Conservation (phyloP, 345 rosid species). For the Linum lewisii region DNA sequence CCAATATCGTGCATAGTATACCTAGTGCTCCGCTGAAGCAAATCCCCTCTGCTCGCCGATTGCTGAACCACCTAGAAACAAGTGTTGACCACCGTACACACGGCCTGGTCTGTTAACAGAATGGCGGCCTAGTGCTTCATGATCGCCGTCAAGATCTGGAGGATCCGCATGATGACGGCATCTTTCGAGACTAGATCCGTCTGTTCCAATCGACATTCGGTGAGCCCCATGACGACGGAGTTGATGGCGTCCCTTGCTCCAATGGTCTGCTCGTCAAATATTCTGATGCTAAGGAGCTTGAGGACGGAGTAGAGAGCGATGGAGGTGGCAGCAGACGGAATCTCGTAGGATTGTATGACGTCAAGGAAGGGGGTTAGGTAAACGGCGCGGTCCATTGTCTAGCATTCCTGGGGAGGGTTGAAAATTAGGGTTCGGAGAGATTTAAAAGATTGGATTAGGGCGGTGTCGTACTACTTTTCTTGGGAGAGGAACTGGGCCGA, state of each 20-base stretch:
- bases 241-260: slow-evolving; percentile 67
- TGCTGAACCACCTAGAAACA: slow-evolving; percentile 90
- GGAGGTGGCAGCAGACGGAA: slow-evolving; percentile 68
- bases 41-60: slow-evolving; percentile 55
- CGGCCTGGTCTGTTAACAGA: slow-evolving; percentile 55
- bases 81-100: slow-evolving; percentile 72
- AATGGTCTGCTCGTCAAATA: slow-evolving; percentile 67
- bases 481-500: slow-evolving; percentile 31
- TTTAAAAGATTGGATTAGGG: slow-evolving; percentile 53
- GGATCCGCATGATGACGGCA: slow-evolving; percentile 75
- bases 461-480: slow-evolving; percentile 44
- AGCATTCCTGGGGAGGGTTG: slow-evolving; percentile 90
- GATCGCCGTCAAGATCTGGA: slow-evolving; percentile 50
- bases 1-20: slow-evolving; percentile 76
- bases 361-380: slow-evolving; percentile 80
- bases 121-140: slow-evolving; percentile 58
- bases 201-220: slow-evolving; percentile 74
- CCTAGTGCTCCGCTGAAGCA: slow-evolving; percentile 72
- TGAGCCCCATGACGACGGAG: slow-evolving; percentile 42
- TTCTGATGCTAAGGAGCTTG: slow-evolving; percentile 51
- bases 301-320: slow-evolving; percentile 53
- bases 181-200: slow-evolving; percentile 55
- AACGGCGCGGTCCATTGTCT: slow-evolving; percentile 59
- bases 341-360: slow-evolving; percentile 63
- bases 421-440: slow-evolving; percentile 70